These are phyloP conservation scores for Fraxinus ornus DNA, from an alignment of 305 asterid genomes.

Conservation along the genomic window DNA sequence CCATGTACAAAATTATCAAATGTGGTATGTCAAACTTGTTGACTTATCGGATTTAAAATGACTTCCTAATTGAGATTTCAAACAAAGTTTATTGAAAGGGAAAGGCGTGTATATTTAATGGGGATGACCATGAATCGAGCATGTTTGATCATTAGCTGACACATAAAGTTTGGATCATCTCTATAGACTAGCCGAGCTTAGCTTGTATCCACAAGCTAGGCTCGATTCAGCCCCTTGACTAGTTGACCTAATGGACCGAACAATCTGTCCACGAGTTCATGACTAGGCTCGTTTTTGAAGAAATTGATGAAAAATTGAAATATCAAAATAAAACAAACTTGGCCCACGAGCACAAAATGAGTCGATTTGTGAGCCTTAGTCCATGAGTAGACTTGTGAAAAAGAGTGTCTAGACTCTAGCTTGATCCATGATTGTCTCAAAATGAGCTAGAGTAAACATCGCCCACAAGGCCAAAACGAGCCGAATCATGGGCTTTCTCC, in stretches of 20 bases:
- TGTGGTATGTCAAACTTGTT: not conserved
- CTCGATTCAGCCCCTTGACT: too few relatives aligned
- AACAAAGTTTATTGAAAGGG: not conserved
- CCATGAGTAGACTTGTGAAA: not conserved
- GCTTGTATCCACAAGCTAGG: not conserved
- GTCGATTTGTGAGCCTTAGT: not conserved
- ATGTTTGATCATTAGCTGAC: not conserved
- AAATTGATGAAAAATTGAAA: not conserved
- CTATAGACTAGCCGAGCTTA: not conserved
- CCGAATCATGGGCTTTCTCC: not conserved
- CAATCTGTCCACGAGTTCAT: not conserved
- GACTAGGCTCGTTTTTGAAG: not conserved
- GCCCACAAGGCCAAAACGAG: not conserved
- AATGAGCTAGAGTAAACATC: not conserved
- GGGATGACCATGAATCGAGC: not conserved
- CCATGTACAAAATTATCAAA: not conserved
- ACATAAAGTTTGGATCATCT: not conserved
- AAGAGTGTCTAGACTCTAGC: not conserved
- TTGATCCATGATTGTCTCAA: not conserved
- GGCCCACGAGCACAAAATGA: not conserved
- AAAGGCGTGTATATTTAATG: too few relatives aligned
- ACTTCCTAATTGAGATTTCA: not conserved
- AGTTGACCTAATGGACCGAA: not conserved
- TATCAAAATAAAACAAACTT: too few relatives aligned
- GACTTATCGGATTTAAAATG: not conserved